Base-by-base conservation (phyloP, 495 filamentous ascomycete species). In the Aspergillus cristatus region DNA sequence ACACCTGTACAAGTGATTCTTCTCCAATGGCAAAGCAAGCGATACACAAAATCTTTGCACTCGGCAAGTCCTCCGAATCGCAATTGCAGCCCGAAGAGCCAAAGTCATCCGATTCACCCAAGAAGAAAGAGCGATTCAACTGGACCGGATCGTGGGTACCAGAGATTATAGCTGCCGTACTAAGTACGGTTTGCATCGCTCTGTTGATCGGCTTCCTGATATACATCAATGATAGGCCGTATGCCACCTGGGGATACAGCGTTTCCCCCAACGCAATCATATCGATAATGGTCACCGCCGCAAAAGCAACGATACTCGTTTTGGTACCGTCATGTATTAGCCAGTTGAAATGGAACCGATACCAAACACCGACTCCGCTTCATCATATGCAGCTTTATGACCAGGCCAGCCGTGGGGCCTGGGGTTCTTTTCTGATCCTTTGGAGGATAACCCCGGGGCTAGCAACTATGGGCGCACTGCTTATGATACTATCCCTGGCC, bases 341-440 rank as follows among this genome's bases (percentile, higher is more conserved):
- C 25, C 40, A 48, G 28, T 30, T 48, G 12, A 48, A 43, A 34
- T 48, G 45, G 45, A 35, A 40, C 13, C 39, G 11, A 16, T 43
- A 33, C n/a, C 35, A 26, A 18, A 17, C 7, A 3, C 16, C 35
- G 14, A 14, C 25, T 10, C 40, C 22, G 3, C 40, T 48, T 6
- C 25, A 32, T 14, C 7, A 35, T 24, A 16, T 48, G 22, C 32
- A 48, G 22, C 12, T 11, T 1, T 18, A 35, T 16, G 45, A 43
- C 28, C 28, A 34, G 13, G 45, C 40, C 5, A 48, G 45, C 18
- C 45, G 45, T 0, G 45, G 40, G 3, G n/a, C 41, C 2, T 42
- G 18, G 39, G 44, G 44, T 14, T 37, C 44, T 10, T 7, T 47
- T 2, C 8, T 29, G 24, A 28, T 47, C 11, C 24, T 45, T 3